phyloP scores from a whole-genome alignment of 306 rosid species.

The Trifolium subterraneum region DNA sequence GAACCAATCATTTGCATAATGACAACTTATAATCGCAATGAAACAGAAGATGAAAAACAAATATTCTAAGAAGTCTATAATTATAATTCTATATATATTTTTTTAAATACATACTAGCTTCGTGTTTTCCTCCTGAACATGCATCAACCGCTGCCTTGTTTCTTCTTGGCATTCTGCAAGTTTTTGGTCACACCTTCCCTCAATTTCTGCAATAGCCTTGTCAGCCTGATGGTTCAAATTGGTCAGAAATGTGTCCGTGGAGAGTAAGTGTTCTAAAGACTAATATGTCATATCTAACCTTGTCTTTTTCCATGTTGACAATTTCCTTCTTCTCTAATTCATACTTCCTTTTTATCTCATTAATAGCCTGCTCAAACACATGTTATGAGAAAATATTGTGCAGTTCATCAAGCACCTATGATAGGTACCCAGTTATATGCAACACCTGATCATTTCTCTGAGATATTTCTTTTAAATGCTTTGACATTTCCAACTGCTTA shows the following conservation, averaged over 20 bases:
- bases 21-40: conserved; percentile 19
- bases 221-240: conserved; percentile 64
- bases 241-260: conserved; percentile 47
- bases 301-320: conserved; percentile 75
- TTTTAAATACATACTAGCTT: conserved; percentile 59
- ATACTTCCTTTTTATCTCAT: conserved; percentile 82
- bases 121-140: conserved; percentile 75
- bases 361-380: conserved; percentile 71
- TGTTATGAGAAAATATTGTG: conserved; percentile 44
- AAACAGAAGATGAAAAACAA: conserved; percentile 24
- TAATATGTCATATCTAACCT: conserved; percentile 62
- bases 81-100: conserved; percentile 27
- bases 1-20: conserved; percentile 19
- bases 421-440: conserved; percentile 37
- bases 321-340: conserved; percentile 88
- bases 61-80: conserved; percentile 30
- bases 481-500: conserved; percentile 78
- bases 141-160: conserved; percentile 62
- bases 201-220: conserved; percentile 66
- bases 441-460: conserved; percentile 93
- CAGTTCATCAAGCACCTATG: conserved; percentile 26
- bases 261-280: conserved; percentile 36
- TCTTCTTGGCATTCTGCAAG: conserved; percentile 76
- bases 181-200: conserved; percentile 58
- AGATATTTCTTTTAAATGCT: conserved; percentile 92